Evolutionary conservation across 2,329 filamentous ascomycete species (phyloP).

Genomic region (Aphanocladium album): DNA sequence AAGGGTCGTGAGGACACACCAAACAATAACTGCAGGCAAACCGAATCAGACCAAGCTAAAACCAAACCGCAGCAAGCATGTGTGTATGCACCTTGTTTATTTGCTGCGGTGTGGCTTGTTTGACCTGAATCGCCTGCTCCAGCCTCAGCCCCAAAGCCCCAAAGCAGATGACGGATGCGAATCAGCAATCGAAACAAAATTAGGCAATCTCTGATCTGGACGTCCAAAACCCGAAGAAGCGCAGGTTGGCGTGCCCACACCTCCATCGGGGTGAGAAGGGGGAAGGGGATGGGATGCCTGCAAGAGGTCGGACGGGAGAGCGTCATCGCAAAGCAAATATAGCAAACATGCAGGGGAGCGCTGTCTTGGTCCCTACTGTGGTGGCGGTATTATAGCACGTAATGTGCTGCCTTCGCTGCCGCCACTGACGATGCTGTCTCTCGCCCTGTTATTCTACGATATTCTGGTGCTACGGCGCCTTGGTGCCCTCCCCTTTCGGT

Average conservation of each 20-base stretch:
- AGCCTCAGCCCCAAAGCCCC: not conserved
- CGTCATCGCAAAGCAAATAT: not conserved
- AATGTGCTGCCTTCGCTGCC: too few species aligned
- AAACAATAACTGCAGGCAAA: not conserved
- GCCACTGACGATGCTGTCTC: too few species aligned
- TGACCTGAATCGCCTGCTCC: not conserved
- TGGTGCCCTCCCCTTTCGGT: too few species aligned
- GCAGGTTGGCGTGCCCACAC: not conserved
- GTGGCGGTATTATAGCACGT: too few species aligned
- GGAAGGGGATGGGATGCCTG: too few species aligned
- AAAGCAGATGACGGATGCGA: not conserved
- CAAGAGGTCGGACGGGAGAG: not conserved
- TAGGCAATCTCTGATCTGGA: not conserved
- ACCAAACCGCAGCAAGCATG: too few species aligned
- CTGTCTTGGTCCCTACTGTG: too few species aligned
- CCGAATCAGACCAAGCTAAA: too few species aligned
- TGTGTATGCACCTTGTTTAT: not conserved
- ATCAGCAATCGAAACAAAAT: not conserved
- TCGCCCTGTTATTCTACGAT: too few species aligned
- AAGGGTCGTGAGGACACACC: too few species aligned
- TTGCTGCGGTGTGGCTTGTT: constrained; percentile 1
- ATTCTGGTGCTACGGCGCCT: too few species aligned
- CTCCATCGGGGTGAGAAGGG: not conserved
- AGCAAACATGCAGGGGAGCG: not conserved
- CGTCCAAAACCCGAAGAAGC: not conserved